Conservation (phyloP, 371 early-diverging fungal genomes). For the Rhizomucor pusillus region DNA sequence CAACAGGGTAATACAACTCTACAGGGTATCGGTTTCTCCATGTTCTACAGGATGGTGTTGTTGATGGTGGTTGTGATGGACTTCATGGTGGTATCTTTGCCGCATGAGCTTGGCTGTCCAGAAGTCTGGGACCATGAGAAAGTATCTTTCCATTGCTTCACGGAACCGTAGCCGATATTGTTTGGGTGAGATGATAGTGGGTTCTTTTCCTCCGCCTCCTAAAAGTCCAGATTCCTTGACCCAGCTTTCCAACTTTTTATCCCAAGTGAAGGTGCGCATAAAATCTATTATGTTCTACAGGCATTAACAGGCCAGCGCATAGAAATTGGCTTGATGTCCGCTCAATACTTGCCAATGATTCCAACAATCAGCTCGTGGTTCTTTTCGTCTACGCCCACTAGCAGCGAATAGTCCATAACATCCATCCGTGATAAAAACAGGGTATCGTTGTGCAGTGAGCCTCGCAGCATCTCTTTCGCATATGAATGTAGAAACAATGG, state of each 20-base stretch:
- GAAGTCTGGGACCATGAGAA: slow-evolving; percentile 79
- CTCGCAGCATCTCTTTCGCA: slow-evolving; percentile 78
- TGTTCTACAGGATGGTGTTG: too few relatives aligned
- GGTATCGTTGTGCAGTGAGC: slow-evolving; percentile 89
- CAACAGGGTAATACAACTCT: too few relatives aligned
- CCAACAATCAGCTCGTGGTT: slow-evolving; percentile 88
- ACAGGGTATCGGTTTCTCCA: too few relatives aligned
- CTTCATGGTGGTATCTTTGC: too few relatives aligned
- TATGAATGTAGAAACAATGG: slow-evolving; percentile 92
- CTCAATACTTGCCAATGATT: slow-evolving; percentile 81
- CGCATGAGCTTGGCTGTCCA: too few relatives aligned
- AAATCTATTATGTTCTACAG: slow-evolving; percentile 77
- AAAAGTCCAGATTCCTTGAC: slow-evolving; percentile 90
- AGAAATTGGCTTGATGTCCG: too few relatives aligned
- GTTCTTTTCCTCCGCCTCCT: slow-evolving; percentile 86
- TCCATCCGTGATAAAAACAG: slow-evolving; percentile 90
- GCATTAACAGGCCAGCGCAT: too few relatives aligned
- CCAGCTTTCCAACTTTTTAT: slow-evolving; percentile 94
- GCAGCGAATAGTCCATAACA: slow-evolving; percentile 96
- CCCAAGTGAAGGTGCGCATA: slow-evolving; percentile 97
- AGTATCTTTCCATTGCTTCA: slow-evolving; percentile 90
- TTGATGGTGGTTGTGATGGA: too few relatives aligned
- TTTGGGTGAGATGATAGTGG: slow-evolving; percentile 95
- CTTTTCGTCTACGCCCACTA: slow-evolving; percentile 90
- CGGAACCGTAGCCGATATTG: slow-evolving; percentile 93